Evolutionary conservation across 2,329 filamentous ascomycete genomes (phyloP).

Genomic region (Colletotrichum limetticola): DNA sequence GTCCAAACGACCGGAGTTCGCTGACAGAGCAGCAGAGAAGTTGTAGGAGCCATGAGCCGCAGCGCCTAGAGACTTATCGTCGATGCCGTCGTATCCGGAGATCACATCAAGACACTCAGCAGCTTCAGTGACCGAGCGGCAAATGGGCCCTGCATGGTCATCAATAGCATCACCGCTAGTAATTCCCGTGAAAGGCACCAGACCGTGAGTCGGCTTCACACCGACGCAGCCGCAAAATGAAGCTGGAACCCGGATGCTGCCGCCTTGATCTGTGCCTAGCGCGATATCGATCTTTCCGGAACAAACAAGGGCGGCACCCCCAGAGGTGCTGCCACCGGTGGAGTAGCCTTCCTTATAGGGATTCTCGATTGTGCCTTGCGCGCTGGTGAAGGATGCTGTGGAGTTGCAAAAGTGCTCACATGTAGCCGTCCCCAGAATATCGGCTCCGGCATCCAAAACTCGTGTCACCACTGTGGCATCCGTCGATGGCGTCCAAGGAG

Average conservation of each 20-base stretch:
- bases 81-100: constrained; percentile 59
- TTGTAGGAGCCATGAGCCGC: constrained; percentile 42
- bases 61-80: constrained; percentile 54
- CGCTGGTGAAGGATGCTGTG: constrained; percentile 57
- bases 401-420: constrained; percentile 66
- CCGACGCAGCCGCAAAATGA: constrained; percentile 53
- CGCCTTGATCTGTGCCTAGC: constrained; percentile 60
- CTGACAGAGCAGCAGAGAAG: constrained; percentile 38
- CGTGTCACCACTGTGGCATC: constrained; percentile 66
- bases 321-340: constrained; percentile 60
- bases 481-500: constrained; percentile 59
- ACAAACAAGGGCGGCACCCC: constrained; percentile 57
- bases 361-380: constrained; percentile 58
- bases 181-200: constrained; percentile 63
- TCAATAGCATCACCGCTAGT: constrained; percentile 59
- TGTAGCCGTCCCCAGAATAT: constrained; percentile 60
- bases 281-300: constrained; percentile 55
- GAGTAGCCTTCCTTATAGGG: constrained; percentile 56
- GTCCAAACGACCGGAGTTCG: constrained; percentile 38
- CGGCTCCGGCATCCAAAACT: constrained; percentile 59
- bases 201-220: constrained; percentile 62
- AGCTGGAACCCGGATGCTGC: constrained; percentile 57
- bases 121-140: constrained; percentile 51
- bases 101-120: constrained; percentile 56
- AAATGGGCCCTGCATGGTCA: constrained; percentile 60